These are phyloP conservation scores for Ceriops decandra DNA, from an alignment of 345 rosid species.

Conservation along the genomic window DNA sequence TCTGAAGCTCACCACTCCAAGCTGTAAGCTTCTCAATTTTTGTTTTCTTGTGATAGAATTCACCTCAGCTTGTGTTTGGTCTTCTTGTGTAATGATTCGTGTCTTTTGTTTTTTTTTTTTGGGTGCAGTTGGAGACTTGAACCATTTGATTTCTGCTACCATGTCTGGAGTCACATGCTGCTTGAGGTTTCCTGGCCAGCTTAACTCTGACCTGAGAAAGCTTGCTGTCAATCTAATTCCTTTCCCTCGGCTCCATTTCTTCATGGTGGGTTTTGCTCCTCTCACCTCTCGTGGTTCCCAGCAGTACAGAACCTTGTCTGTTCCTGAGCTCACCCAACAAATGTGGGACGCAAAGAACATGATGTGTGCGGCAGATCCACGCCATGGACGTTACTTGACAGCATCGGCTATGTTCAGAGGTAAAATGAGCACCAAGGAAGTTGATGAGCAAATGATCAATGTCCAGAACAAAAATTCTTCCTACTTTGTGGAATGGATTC, in stretches of 20 bases:
- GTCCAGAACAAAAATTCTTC: conserved; percentile 75
- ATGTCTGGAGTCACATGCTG: conserved; percentile 86
- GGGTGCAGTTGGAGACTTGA: conserved; percentile 60
- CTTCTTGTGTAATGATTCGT: not conserved
- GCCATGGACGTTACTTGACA: conserved; percentile 43
- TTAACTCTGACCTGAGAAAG: conserved; percentile 69
- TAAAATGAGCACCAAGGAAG: conserved; percentile 53
- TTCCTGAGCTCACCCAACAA: conserved; percentile 40
- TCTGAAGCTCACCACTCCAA: conserved; percentile 59
- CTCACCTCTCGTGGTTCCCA: conserved; percentile 57
- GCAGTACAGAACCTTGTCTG: conserved; percentile 41
- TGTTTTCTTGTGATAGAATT: not conserved
- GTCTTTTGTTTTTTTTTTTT: not conserved
- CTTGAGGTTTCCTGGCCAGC: conserved; percentile 68
- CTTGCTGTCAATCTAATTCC: conserved; percentile 63
- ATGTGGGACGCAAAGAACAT: not conserved
- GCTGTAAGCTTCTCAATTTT: conserved; percentile 34
- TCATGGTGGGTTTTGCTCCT: conserved; percentile 58
- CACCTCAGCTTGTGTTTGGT: not conserved
- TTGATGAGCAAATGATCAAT: conserved; percentile 62
- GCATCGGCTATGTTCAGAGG: conserved; percentile 55
- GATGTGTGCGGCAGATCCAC: conserved; percentile 1
- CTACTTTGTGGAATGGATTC: conserved; percentile 75
- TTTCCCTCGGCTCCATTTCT: conserved; percentile 56
- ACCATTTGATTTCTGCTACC: conserved; percentile 68